These are phyloP conservation scores for Candida pseudoglaebosa DNA, from an alignment of 805 yeast genomes.

Conservation along the genomic window DNA sequence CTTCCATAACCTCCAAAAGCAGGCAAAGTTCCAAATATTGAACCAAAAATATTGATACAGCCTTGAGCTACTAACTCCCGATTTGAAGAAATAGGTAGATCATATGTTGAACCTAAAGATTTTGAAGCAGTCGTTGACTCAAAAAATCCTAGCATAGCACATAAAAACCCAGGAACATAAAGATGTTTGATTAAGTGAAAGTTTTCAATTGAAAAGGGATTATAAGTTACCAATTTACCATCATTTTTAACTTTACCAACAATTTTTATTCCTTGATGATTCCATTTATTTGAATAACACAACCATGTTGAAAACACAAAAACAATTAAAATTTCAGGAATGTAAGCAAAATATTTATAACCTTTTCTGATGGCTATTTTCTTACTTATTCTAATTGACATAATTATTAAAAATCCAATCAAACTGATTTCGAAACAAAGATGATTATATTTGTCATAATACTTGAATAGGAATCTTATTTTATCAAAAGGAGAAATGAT, in stretches of 20 bases:
- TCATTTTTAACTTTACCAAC: conserved; percentile 62
- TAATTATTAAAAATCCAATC: conserved; percentile 45
- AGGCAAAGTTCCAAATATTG: conserved; percentile 72
- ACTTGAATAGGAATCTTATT: conserved; percentile 48
- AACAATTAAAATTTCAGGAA: conserved; percentile 85
- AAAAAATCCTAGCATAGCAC: conserved; percentile 85
- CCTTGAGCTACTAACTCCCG: conserved; percentile 92
- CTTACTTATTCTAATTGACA: conserved; percentile 41
- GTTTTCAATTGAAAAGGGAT: conserved; percentile 53
- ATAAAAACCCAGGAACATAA: conserved; percentile 64
- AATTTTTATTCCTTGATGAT: conserved; percentile 54
- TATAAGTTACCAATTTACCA: conserved; percentile 44
- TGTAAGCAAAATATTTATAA: conserved; percentile 45
- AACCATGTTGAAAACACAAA: conserved; percentile 58
- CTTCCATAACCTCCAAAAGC: conserved; percentile 96
- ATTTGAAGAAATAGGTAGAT: conserved; percentile 74
- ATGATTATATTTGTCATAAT: conserved; percentile 46
- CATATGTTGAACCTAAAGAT: conserved; percentile 71
- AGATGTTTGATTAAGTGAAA: conserved; percentile 52
- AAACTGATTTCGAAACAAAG: conserved; percentile 63
- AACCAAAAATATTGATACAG: conserved; percentile 58
- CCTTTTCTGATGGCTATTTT: conserved; percentile 22
- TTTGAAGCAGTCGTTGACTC: conserved; percentile 93
- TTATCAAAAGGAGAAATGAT: conserved; percentile 67
- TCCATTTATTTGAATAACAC: conserved; percentile 46